These are phyloP conservation scores for Solanum arcanum DNA, from an alignment of 257 asterid genomes.

Conservation along the genomic window DNA sequence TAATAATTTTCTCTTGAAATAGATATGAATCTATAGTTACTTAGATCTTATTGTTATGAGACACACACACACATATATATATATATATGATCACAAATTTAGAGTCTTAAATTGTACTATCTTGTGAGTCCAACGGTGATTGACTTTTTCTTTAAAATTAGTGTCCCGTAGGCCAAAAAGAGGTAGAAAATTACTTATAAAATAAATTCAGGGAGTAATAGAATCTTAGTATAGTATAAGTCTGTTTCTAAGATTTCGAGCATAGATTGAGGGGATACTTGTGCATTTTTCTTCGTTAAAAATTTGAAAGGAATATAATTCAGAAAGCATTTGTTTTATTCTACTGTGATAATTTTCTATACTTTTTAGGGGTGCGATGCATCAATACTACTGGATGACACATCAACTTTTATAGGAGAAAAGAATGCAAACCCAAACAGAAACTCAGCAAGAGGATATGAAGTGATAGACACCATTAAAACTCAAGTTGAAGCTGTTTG, in stretches of 20 bases:
- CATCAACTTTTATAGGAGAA: slow-evolving; percentile 28
- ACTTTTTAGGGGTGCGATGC: slow-evolving; percentile 35
- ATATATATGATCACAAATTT: background rate
- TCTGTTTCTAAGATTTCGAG: fast-evolving
- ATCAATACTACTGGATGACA: slow-evolving; percentile 30
- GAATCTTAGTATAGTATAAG: too few species aligned
- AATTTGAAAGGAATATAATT: background rate
- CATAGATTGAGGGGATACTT: too few species aligned
- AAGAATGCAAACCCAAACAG: slow-evolving; percentile 36
- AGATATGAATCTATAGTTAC: background rate
- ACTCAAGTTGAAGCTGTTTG: slow-evolving; percentile 41
- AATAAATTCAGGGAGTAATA: too few species aligned
- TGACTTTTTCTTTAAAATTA: too few species aligned
- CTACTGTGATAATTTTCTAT: background rate
- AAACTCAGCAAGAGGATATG: slow-evolving; percentile 32
- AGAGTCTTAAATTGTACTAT: background rate
- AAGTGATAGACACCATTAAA: slow-evolving; percentile 34
- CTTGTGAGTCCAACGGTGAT: fast-evolving
- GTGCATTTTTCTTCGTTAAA: too few species aligned
- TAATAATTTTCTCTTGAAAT: background rate
- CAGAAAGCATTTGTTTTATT: background rate
- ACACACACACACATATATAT: background rate
- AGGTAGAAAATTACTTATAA: too few species aligned
- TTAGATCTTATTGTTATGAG: background rate
- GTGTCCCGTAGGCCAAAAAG: too few species aligned